Conservation (phyloP, 129 eudicot species). For the Tanacetum coccineum region DNA sequence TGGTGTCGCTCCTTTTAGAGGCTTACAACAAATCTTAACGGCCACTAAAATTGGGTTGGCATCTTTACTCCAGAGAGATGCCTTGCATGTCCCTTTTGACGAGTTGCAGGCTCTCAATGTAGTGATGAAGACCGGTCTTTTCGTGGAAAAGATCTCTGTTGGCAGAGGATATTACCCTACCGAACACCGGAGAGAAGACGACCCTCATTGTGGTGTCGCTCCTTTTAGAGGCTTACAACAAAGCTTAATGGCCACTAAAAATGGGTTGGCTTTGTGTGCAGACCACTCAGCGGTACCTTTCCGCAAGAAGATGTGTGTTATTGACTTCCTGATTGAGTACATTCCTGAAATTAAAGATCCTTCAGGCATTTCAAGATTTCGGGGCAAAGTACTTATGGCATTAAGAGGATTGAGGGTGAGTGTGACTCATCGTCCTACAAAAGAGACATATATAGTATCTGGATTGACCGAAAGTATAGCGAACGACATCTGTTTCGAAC, state of each 20-base stretch:
- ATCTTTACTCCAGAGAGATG: slow-evolving; percentile 1
- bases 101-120: slow-evolving; percentile 59
- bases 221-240: slow-evolving; percentile 64
- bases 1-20: slow-evolving; percentile 67
- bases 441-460: slow-evolving; percentile 45
- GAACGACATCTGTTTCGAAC: slow-evolving; percentile 28
- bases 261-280: slow-evolving; percentile 50
- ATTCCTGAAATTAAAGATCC: slow-evolving; percentile 30
- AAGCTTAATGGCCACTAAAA: slow-evolving; percentile 52
- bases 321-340: slow-evolving; percentile 55
- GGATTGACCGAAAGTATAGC: slow-evolving; percentile 44
- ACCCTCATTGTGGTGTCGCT: slow-evolving; percentile 52
- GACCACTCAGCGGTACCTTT: slow-evolving; percentile 59
- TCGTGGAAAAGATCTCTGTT: slow-evolving; percentile 35
- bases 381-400: slow-evolving; percentile 24
- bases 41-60: slow-evolving; percentile 54
- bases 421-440: slow-evolving; percentile 65
- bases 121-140: slow-evolving; percentile 60
- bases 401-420: slow-evolving; percentile 52
- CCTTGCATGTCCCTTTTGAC: slow-evolving; percentile 49
- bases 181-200: slow-evolving; percentile 31
- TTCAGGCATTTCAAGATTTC: slow-evolving; percentile 20
- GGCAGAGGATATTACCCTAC: slow-evolving; percentile 49
- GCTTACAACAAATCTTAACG: slow-evolving; percentile 57
- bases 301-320: slow-evolving; percentile 54